Evolutionary conservation across 805 yeast species (phyloP), one percentile per base, ranked within the genome.

Genomic region (Saturnispora sekii): DNA sequence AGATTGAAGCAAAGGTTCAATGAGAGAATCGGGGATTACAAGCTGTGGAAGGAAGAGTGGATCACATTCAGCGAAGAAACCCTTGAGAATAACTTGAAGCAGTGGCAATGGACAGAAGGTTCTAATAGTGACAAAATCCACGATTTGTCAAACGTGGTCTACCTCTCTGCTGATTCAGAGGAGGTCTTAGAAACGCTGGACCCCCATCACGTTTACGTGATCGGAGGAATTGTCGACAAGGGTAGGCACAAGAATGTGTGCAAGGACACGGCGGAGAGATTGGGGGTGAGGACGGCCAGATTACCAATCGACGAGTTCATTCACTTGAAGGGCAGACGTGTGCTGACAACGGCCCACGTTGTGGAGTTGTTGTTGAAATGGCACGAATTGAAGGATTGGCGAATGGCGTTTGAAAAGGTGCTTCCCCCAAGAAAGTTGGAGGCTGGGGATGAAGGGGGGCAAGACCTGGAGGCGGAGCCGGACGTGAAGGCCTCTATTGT

Each of bases 181-280:
- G 83, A 81, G 7, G 76, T 69, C 17, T 55, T 93, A 32, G 76
- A 73, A 10, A 74, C 68, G 21, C 66, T 90, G 44, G 78, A 81
- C 49, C 76, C 78, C 5, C 84, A 81, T 3, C 68, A 72, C 59
- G 84, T 94, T 0, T 90, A 90, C 54, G 77, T 90, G 36, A 79
- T 90, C 41, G 98, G 98, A 9, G 98, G 97, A 0, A 90, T 90
- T 46, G 97, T 90, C 3, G 98, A 90, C 61, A 90, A 90, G 61
- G 94, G 94, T 48, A 74, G 97, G 54, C 81, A 88, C 65, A 85
- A 86, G 62, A 69, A 72, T 50, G 63, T 90, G 31, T 90, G 98
- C 61, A 70, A 76, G 40, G 73, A 83, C 51, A 93, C 89, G 61
- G 97, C 97, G 1, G 72, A 79, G 51, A 65, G 70, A 47, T 63